Base-by-base conservation (phyloP, 768 basidiomycete species). In the Aureoboletus auriporus region DNA sequence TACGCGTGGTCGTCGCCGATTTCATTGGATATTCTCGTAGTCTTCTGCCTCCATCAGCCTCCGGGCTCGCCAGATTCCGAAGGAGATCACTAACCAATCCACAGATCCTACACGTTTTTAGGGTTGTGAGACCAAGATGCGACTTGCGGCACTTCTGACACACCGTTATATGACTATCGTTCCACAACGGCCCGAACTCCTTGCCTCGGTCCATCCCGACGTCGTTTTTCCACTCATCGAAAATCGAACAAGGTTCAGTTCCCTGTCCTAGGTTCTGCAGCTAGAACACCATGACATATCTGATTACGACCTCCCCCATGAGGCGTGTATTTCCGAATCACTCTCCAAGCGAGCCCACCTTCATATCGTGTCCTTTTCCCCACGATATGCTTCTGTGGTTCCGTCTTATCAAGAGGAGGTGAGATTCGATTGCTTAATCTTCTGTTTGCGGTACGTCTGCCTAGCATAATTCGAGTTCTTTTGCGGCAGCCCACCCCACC, bases 341-440 rank as follows among this genome's bases (percentile, higher is more conserved):
- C 11, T 26, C 44, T 44, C 33, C 33, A 33, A 13, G 31, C 31
- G 13, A 33, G 31, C 31, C 4, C 31, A 33, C 31, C 31, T 10
- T 38, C 44, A 45, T 27, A 16, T 16, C 33, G 17, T 30, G n/a
- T 13, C 17, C 20, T 20, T 36, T 53, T 42, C 49, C 49, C 47
- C 61, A 53, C 57, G 53, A 33, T 29, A 9, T 36, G 47, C 54
- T 61, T 63, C 54, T 51, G 29, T 49, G 33, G 13, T 7, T 11
- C 27, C 1, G 40, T 42, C 44, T 42, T 47, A 42, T 49, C 53
- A 37, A 30, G 35, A 23, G 12, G 39, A 29, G 17, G 31, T 26
- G 17, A 49, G 28, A 49, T 51, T 56, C 43, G n/a, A 30, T 44
- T 23, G 39, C n/a, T 63, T 49, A 47, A 51, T 50, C 31, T 44